phyloP scores from a whole-genome alignment of 352 stramenopile species.

The Phytophthora hibernalis region DNA sequence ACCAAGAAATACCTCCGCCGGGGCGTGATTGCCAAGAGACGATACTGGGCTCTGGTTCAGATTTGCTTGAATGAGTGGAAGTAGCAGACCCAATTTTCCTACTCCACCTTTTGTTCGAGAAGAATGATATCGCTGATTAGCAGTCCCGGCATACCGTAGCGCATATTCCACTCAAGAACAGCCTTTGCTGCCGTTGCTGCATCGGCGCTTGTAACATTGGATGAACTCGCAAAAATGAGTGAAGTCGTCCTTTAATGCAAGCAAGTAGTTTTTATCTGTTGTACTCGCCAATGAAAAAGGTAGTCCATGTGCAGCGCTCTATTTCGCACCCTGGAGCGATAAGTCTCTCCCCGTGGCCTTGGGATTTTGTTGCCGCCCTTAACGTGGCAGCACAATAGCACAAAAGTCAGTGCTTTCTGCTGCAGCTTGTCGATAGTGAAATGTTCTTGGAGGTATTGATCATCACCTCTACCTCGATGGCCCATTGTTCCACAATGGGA shows the following conservation, averaged over 20 bases:
- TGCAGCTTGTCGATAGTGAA: conserved; percentile 4
- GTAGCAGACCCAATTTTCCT: conserved; percentile 12
- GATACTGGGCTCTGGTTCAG: conserved; percentile 14
- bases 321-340: conserved; percentile 2
- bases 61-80: conserved; percentile 7
- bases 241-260: conserved; percentile 17
- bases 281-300: conserved; percentile 9
- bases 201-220: not conserved
- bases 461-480: conserved; percentile 12
- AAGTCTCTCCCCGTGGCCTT: conserved; percentile 4
- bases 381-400: conserved; percentile 13
- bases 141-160: conserved; percentile 7
- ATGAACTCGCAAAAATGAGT: conserved; percentile 15
- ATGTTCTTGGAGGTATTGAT: conserved; percentile 14
- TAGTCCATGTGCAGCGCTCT: conserved; percentile 16
- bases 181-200: not conserved
- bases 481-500: conserved; percentile 18
- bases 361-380: conserved; percentile 17
- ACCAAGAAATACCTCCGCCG: conserved; percentile 12
- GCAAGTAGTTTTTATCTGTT: conserved; percentile 12
- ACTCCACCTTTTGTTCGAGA: conserved; percentile 7
- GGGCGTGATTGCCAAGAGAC: conserved; percentile 5
- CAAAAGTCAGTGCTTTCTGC: conserved; percentile 8
- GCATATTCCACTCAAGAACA: conserved; percentile 12
- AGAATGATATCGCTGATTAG: conserved; percentile 16